Percentiles rank a stretch among this genome's conserved stretches.
These are phyloP conservation scores for Leccinum subrobustum DNA, from an alignment of 1,284 basidiomycete genomes.

Conservation along the genomic window DNA sequence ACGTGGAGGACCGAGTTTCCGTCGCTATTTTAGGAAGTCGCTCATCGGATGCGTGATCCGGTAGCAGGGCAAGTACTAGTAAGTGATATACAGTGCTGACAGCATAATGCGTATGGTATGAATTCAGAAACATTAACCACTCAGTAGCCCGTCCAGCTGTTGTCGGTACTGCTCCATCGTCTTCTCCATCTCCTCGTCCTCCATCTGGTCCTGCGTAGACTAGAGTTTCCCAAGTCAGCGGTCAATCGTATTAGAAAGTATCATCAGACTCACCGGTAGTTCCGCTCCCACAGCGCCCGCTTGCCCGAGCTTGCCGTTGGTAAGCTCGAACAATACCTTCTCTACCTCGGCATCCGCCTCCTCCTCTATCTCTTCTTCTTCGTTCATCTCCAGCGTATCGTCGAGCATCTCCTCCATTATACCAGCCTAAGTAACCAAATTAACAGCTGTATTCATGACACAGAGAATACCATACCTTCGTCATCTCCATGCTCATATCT, in stretches of 20 bases:
- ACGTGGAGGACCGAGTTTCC: constrained; percentile 18
- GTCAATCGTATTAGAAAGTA: constrained; percentile 2
- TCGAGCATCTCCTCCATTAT: constrained; percentile 94
- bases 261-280: constrained; percentile 66
- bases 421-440: constrained; percentile 61
- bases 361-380: constrained; percentile 93
- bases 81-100: no score
- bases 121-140: constrained; percentile 43
- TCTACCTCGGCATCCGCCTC: constrained; percentile 98
- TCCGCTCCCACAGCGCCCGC: constrained; percentile 72
- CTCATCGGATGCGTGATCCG: background rate
- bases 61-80: no score
- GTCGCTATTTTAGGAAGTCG: constrained; percentile 13
- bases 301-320: constrained; percentile 92
- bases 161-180: constrained; percentile 87
- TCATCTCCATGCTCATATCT: constrained; percentile 99
- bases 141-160: constrained; percentile 83
- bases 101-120: constrained; percentile 22
- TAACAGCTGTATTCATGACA: constrained; percentile 2
- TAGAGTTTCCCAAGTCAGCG: constrained; percentile 27
- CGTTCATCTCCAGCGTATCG: constrained; percentile 82
- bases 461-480: constrained; percentile 63
- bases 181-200: constrained; percentile 80
- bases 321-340: constrained; percentile 94
- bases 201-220: constrained; percentile 56